phyloP scores from a whole-genome alignment of 2,329 filamentous ascomycete genomes.

The Ophiostoma sp. region DNA sequence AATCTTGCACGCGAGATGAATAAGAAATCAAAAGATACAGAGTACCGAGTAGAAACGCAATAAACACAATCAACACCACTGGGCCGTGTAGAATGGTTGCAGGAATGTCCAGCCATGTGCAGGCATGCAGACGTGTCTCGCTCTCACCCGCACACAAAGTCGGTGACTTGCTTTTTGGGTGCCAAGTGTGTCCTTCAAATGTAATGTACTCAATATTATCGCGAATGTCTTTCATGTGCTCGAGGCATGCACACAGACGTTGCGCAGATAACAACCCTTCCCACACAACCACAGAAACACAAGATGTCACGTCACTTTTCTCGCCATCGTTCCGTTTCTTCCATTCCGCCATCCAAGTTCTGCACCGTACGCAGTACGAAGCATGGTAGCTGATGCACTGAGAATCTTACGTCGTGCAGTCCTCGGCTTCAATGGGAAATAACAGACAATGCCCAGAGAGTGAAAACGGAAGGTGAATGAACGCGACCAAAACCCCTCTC shows the following conservation, averaged over 20 bases:
- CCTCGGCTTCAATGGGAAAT: not conserved
- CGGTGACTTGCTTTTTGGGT: not conserved
- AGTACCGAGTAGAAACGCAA: too few relatives aligned
- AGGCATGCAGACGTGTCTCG: slow-evolving; percentile 6
- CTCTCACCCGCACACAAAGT: not conserved
- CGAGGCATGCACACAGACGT: not conserved
- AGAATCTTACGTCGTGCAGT: not conserved
- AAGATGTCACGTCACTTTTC: slow-evolving; percentile 6
- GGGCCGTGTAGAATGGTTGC: not conserved
- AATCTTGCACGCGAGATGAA: not conserved
- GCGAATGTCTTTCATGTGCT: not conserved
- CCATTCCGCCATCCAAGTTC: not conserved
- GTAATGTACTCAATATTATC: not conserved
- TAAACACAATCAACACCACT: not conserved
- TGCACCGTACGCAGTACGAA: not conserved
- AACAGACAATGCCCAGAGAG: not conserved
- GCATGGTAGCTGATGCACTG: too few relatives aligned
- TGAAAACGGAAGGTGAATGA: not conserved
- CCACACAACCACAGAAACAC: not conserved
- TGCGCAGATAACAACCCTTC: not conserved
- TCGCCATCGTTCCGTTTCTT: not conserved
- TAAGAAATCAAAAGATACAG: not conserved
- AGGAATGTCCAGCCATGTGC: slow-evolving; percentile 12
- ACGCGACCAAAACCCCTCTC: too few relatives aligned
- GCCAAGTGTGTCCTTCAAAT: not conserved